Percentiles rank a stretch among this genome's conserved stretches.
Conservation (phyloP, 1,139 yeast genomes). For the Suhomyces anneliseae region DNA sequence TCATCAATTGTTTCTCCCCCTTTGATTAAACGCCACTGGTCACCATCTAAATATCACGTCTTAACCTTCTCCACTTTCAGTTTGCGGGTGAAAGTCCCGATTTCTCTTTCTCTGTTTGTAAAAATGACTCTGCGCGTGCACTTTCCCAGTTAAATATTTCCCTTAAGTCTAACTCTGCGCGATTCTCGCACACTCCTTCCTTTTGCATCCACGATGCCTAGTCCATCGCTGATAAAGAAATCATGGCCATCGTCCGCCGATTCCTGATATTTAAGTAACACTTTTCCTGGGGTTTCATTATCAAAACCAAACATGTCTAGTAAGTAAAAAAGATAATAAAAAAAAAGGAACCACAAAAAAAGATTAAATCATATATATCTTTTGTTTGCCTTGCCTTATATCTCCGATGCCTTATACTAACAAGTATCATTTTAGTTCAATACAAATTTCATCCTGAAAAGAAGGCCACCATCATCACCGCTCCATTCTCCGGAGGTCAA, state of each 20-base stretch:
- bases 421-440: constrained; percentile 13
- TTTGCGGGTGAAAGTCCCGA: background rate
- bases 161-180: constrained; percentile 1
- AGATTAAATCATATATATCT: background rate
- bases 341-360: background rate
- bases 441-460: constrained; percentile 57
- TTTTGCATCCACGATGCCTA: background rate
- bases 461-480: constrained; percentile 65
- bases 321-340: constrained; percentile 3
- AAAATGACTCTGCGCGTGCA: background rate
- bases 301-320: constrained; percentile 10
- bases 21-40: background rate
- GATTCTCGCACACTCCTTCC: constrained; percentile 9
- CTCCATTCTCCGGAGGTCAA: constrained; percentile 97
- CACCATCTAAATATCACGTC: too few relatives aligned
- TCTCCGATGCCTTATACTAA: background rate
- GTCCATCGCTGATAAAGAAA: constrained; percentile 1
- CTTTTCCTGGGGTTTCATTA: background rate
- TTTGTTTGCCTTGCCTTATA: background rate
- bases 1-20: too few relatives aligned
- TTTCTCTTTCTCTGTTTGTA: background rate
- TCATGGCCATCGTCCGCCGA: background rate
- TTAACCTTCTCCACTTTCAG: background rate
- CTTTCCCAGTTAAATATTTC: background rate
- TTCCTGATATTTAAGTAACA: background rate